These are phyloP conservation scores for Trypethelium eluteriae DNA, from an alignment of 495 filamentous ascomycete species.

Conservation along the genomic window DNA sequence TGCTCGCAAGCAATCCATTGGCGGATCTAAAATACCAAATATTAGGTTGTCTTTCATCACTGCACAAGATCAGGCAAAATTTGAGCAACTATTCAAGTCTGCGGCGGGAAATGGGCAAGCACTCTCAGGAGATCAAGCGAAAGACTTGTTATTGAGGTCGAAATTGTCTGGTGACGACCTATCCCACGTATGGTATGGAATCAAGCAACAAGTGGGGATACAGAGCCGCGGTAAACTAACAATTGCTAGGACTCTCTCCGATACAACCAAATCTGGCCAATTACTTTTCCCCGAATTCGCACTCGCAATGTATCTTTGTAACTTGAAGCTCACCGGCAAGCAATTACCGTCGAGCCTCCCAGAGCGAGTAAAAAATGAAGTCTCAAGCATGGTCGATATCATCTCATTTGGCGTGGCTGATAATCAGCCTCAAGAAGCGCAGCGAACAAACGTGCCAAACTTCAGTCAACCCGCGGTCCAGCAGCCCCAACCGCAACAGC, in stretches of 20 bases:
- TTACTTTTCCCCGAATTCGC: conserved; percentile 97
- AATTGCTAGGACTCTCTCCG: conserved; percentile 71
- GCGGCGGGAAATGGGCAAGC: conserved; percentile 82
- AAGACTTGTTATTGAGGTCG: conserved; percentile 79
- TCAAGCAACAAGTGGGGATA: background rate
- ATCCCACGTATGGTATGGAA: conserved; percentile 73
- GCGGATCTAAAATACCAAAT: conserved; percentile 72
- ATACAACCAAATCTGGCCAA: conserved; percentile 94
- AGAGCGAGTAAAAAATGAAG: conserved; percentile 86
- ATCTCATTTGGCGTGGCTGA: conserved; percentile 93
- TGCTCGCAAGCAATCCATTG: conserved; percentile 39
- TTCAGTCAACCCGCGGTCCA: conserved; percentile 74
- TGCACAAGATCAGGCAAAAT: conserved; percentile 89
- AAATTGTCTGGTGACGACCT: conserved; percentile 74
- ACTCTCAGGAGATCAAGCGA: conserved; percentile 83
- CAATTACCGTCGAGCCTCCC: conserved; percentile 65
- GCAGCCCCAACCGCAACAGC: conserved; percentile 74
- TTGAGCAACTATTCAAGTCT: conserved; percentile 96
- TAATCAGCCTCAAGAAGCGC: conserved; percentile 49
- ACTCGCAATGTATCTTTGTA: conserved; percentile 97
- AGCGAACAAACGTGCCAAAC: conserved; percentile 64
- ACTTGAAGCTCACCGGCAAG: conserved; percentile 82
- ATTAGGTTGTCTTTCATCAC: conserved; percentile 94
- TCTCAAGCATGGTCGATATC: conserved; percentile 99
- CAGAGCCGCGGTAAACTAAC: conserved; percentile 4